These are phyloP conservation scores for Aspergillus glaucus DNA, from an alignment of 2,329 filamentous ascomycete genomes.

Conservation along the genomic window DNA sequence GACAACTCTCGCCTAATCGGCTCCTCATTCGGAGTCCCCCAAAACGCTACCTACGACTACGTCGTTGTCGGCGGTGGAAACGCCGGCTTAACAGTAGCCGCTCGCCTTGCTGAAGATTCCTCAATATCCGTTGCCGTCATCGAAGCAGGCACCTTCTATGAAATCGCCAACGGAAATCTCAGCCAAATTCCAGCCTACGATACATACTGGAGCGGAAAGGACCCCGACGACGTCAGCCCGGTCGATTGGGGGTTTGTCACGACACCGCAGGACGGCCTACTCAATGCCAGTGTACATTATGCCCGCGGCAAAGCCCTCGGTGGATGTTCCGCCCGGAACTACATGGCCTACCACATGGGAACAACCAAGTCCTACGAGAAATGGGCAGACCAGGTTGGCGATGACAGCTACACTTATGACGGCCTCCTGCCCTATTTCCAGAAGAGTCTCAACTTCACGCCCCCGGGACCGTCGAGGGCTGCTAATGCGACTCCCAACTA, in stretches of 20 bases:
- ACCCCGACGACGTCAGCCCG: not conserved
- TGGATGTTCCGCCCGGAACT: slow-evolving; percentile 17
- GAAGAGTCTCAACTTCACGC: slow-evolving; percentile 22
- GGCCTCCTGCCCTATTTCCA: slow-evolving; percentile 21
- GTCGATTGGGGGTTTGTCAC: not conserved
- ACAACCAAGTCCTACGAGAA: slow-evolving; percentile 10
- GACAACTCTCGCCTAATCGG: too few relatives aligned
- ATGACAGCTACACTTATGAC: slow-evolving; percentile 21
- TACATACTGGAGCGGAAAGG: not conserved
- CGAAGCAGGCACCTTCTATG: not conserved
- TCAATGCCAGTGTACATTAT: slow-evolving; percentile 5
- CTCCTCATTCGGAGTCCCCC: not conserved
- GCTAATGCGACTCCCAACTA: slow-evolving; percentile 17
- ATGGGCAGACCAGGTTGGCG: slow-evolving; percentile 18
- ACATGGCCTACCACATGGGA: slow-evolving; percentile 18
- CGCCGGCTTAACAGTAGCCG: not conserved
- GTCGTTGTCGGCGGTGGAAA: not conserved
- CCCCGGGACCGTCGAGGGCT: slow-evolving; percentile 11
- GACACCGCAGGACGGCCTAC: not conserved
- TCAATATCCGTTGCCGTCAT: not conserved
- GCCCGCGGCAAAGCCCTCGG: slow-evolving; percentile 11
- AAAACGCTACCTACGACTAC: not conserved
- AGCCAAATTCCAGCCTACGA: not conserved
- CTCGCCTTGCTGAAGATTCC: not conserved
- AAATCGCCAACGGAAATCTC: not conserved